Conservation (phyloP, 257 asterid genomes). For the Scutellaria minor region DNA sequence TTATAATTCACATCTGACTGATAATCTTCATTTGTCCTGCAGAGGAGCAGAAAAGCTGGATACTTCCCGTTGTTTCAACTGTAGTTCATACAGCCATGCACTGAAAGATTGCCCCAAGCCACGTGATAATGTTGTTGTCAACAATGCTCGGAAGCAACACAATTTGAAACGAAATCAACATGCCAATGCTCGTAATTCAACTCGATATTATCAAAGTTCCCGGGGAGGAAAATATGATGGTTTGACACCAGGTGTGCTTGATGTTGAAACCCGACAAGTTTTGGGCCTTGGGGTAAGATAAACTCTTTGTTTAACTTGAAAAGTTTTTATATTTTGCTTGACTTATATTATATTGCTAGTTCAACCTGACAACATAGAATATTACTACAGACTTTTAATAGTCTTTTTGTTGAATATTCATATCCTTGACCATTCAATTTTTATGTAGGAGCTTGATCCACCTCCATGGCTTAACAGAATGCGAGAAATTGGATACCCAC, state of each 20-base stretch:
- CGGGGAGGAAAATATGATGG: constrained; percentile 90
- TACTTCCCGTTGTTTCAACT: constrained; percentile 89
- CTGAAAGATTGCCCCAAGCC: constrained; percentile 92
- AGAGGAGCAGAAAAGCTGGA: constrained; percentile 59
- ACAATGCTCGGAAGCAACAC: constrained; percentile 87
- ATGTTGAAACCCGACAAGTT: constrained; percentile 75
- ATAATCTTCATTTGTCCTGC: constrained; percentile 44
- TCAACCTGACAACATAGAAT: neutral
- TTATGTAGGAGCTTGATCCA: constrained; percentile 86
- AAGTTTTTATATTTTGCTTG: constrained; percentile 12
- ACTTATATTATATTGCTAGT: too few relatives aligned
- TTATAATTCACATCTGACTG: constrained; percentile 20
- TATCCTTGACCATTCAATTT: constrained; percentile 14
- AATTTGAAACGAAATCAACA: constrained; percentile 59
- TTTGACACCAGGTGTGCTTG: constrained; percentile 82
- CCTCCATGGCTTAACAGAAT: constrained; percentile 99
- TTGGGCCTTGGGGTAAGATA: constrained; percentile 90
- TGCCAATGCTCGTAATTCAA: constrained; percentile 67
- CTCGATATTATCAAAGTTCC: constrained; percentile 83
- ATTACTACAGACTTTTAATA: neutral
- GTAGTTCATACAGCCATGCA: constrained; percentile 89
- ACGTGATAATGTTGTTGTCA: constrained; percentile 82
- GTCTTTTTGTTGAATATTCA: neutral
- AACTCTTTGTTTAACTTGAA: constrained; percentile 24
- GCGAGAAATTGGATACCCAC: constrained; percentile 98